These are phyloP conservation scores for Eucalyptus urophylla DNA, from an alignment of 345 rosid species.

Conservation along the genomic window DNA sequence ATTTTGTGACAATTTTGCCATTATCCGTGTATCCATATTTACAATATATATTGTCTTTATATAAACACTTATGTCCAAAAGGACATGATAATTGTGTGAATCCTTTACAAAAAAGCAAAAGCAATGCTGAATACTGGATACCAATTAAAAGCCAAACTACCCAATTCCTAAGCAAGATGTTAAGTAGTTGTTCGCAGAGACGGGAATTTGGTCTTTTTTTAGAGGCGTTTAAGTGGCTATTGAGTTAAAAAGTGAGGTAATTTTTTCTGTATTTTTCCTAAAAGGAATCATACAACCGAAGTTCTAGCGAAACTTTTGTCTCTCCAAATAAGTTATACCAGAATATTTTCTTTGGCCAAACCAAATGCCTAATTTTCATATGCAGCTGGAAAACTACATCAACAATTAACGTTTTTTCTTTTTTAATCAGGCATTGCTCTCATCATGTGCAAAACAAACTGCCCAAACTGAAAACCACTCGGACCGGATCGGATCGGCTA, in stretches of 20 bases:
- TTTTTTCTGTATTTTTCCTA: background rate
- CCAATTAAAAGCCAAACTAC: background rate
- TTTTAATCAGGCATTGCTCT: background rate
- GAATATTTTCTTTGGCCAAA: background rate
- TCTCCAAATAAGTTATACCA: background rate
- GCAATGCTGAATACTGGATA: background rate
- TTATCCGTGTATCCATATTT: background rate
- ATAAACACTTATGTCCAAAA: too few relatives aligned
- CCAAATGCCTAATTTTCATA: background rate
- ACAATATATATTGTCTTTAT: background rate
- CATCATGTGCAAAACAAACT: too few relatives aligned
- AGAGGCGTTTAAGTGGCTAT: background rate
- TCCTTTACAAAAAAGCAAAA: too few relatives aligned
- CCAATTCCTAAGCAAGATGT: background rate
- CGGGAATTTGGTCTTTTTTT: background rate
- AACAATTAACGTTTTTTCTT: too few relatives aligned
- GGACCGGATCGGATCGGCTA: accelerated
- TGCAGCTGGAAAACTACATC: too few relatives aligned
- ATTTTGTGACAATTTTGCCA: background rate
- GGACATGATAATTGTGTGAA: too few relatives aligned
- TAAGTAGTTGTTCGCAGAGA: background rate
- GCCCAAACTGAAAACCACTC: too few relatives aligned
- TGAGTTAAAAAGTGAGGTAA: background rate
- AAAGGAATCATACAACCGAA: background rate
- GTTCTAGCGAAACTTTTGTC: background rate